These are phyloP conservation scores for Obba rivulosa DNA, from an alignment of 768 basidiomycete genomes.

Conservation along the genomic window DNA sequence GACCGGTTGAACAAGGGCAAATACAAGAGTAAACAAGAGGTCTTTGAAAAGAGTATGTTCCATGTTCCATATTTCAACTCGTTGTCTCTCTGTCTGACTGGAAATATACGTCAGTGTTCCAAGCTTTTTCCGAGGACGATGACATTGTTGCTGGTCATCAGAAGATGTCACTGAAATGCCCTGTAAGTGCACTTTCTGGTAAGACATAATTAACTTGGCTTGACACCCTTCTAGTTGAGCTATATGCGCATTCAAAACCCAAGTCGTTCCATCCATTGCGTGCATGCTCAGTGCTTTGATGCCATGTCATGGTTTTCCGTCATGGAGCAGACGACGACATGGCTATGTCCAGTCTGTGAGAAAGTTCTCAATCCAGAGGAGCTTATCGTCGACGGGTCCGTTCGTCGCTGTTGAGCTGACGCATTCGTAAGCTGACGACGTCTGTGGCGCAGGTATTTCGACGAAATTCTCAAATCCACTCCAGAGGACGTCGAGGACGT, in stretches of 20 bases:
- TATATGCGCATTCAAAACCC: constrained; percentile 82
- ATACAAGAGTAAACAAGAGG: constrained; percentile 55
- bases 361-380: constrained; percentile 71
- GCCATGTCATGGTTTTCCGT: constrained; percentile 89
- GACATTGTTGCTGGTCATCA: constrained; percentile 89
- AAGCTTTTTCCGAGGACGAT: constrained; percentile 57
- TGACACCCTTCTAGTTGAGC: constrained; percentile 50
- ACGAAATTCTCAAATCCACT: constrained; percentile 73
- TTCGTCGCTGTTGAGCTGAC: constrained; percentile 2
- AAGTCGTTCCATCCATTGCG: constrained; percentile 80
- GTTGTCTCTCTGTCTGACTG: neutral
- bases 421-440: neutral
- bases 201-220: neutral
- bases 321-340: constrained; percentile 96
- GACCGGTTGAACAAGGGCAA: constrained; percentile 64
- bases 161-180: constrained; percentile 90
- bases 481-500: constrained; percentile 86
- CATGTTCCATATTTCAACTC: neutral
- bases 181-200: constrained; percentile 48
- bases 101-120: constrained; percentile 42
- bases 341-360: constrained; percentile 93
- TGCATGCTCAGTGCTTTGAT: constrained; percentile 94
- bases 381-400: constrained; percentile 88
- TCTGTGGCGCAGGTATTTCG: constrained; percentile 62
- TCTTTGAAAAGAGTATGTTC: constrained; percentile 61